These are phyloP conservation scores for Eimeria nieschulzi DNA, from an alignment of 169 alveolate species.

Conservation along the genomic window DNA sequence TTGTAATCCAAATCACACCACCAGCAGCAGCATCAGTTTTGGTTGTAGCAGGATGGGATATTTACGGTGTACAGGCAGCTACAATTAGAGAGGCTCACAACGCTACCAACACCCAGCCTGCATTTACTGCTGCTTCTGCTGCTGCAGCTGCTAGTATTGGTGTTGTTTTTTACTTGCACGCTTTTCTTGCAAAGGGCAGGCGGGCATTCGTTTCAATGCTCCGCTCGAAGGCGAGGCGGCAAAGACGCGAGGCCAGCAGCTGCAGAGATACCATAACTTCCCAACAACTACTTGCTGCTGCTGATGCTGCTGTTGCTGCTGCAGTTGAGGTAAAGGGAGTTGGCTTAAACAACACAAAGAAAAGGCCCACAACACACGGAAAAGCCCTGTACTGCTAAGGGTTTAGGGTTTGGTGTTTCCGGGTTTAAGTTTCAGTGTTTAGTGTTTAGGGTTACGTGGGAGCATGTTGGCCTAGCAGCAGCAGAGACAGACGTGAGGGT, in stretches of 20 bases:
- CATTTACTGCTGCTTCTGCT: neutral
- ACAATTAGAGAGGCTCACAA: neutral
- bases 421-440: no score
- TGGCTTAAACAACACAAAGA: no score
- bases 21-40: neutral
- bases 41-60: neutral
- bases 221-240: conserved; percentile 11
- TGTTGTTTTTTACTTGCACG: neutral
- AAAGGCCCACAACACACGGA: no score
- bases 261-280: neutral
- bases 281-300: no score
- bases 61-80: neutral
- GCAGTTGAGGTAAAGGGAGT: no score
- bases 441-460: neutral
- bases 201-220: neutral
- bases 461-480: neutral
- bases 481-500: neutral
- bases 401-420: no score
- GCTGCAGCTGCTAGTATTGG: neutral
- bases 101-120: neutral
- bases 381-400: no score
- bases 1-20: neutral
- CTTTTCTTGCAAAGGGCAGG: neutral
- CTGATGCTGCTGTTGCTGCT: no score
- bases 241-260: neutral